A percentile compares a stretch with the other conserved stretches of the same genome.
Conservation (phyloP, 805 yeast genomes). For the Kodamaea sagamina region DNA sequence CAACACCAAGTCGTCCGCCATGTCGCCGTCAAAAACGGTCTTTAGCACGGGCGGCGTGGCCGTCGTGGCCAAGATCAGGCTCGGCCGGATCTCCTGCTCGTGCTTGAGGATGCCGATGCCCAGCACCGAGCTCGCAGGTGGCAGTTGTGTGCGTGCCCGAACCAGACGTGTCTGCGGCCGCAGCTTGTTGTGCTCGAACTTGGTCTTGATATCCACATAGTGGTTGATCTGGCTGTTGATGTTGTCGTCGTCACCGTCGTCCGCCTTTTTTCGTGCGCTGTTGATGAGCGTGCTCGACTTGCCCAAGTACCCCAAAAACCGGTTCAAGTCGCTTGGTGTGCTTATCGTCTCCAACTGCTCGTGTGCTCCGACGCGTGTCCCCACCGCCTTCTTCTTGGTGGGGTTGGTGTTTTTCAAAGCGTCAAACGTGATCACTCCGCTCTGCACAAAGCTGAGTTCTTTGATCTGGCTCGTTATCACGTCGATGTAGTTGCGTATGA, state of each 20-base stretch:
- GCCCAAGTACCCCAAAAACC: conserved; percentile 38
- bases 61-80: conserved; percentile 4
- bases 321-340: conserved; percentile 26
- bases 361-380: conserved; percentile 10
- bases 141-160: background rate
- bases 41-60: background rate
- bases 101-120: conserved; percentile 9
- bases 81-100: conserved; percentile 10
- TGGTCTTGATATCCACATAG: conserved; percentile 22
- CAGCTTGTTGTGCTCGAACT: conserved; percentile 17
- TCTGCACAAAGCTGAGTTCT: conserved; percentile 44
- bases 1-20: conserved; percentile 10
- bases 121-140: conserved; percentile 2
- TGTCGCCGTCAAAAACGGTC: conserved; percentile 7
- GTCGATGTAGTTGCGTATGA: conserved; percentile 44
- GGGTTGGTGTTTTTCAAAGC: conserved; percentile 28
- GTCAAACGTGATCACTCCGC: conserved; percentile 46
- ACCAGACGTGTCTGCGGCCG: background rate
- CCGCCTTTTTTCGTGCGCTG: conserved; percentile 36
- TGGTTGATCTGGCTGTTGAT: conserved; percentile 21
- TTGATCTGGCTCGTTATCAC: conserved; percentile 44
- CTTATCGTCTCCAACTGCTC: conserved; percentile 42
- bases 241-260: conserved; percentile 15
- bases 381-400: conserved; percentile 8
- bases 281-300: conserved; percentile 41